Base-by-base conservation (phyloP, 768 basidiomycete genomes). In the Tremella mesenterica region DNA sequence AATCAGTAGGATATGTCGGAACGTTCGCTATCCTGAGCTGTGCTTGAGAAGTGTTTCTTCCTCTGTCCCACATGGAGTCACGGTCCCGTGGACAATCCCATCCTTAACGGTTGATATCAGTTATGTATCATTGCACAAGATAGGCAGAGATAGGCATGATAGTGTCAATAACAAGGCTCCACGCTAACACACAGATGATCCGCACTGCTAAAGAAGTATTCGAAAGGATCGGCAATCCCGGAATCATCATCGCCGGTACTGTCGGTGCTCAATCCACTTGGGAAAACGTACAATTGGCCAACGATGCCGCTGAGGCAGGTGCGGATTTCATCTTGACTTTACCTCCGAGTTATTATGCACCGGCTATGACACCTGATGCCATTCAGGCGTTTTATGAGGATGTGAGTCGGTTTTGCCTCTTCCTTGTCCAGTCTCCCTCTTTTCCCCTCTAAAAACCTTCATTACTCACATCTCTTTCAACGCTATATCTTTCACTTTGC, bases 311-410 rank as follows among this genome's bases (percentile, higher is more conserved):
- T 12, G 78, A 76, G 18, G 85, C 85, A 21, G 91, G 92, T 25
- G 90, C 92, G 4, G 88, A 93, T 72, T 85, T 81, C 62, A 81
- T 79, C 31, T 88, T 93, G 61, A 85, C 88, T 57, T 91, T 93
- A 67, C 77, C 83, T 20, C 84, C 85, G 61, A 88, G 88, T 46
- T 92, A 90, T 76, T 95, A 83, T 65, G 85, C 88, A 27, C 86
- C 87, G 7, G 84, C 79, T 12, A 77, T 90, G 60, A 77, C 78
- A 31, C 78, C 74, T 64, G 74, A 75, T 26, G 88, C 90, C 0
- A 76, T 92, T 61, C 88, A 88, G 74, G 79, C 79, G 0, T 92
- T 81, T 74, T 93, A 80, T 75, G 74, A 79, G 27, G 86, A 90
- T 64, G 82, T 93, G 31, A 75, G 85, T 13, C 77, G 82, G 64